Evolutionary conservation across 2,329 filamentous ascomycete species (phyloP), one percentile per base, ranked within the genome.

Genomic region (Parastagonospora avenae): DNA sequence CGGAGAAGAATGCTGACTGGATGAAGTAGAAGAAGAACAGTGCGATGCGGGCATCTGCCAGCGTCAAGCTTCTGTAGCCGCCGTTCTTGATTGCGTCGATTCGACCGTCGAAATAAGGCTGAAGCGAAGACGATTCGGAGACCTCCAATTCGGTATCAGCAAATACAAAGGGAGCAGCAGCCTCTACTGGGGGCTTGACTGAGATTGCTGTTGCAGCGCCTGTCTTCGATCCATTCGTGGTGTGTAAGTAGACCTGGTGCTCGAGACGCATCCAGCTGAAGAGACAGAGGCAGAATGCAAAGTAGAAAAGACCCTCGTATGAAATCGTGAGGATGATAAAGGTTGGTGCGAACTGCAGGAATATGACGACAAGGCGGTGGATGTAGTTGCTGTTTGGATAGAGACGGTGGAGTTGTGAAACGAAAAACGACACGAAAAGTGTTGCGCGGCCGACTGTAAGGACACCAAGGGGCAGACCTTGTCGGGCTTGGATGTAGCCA

Each of bases 281-380:
- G 4, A 99, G 78, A 16, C 88, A 90, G 46, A 89, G 79, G 67
- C 87, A 92, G 74, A 97, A 99, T 9, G 88, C 86, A 52, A 97
- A 85, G 74, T 97, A 99, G 74, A 99, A 99, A 2, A 99, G 81
- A 0, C 93, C 93, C 74, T 99, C 94, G 76, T 96, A 99, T 0
- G 93, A 97, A 63, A 97, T 97, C 7, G 92, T 96, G 43, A 99
- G 84, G 66, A 99, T 93, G 68, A 99, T 89, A 74, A 97, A 99
- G 1, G 89, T 89, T 0, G 94, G 94, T 0, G 93, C 89, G 70
- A 95, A 97, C 4, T 92, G 90, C 42, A 99, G 80, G 77, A 97
- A 99, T 46, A 97, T 86, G 62, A 96, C 85, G 60, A 92, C 82
- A 4, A 99, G 80, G 19, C 92, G 87, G 72, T 97, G 92, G 60